Conservation (phyloP, 805 yeast genomes). For the Metschnikowia kofuensis region DNA sequence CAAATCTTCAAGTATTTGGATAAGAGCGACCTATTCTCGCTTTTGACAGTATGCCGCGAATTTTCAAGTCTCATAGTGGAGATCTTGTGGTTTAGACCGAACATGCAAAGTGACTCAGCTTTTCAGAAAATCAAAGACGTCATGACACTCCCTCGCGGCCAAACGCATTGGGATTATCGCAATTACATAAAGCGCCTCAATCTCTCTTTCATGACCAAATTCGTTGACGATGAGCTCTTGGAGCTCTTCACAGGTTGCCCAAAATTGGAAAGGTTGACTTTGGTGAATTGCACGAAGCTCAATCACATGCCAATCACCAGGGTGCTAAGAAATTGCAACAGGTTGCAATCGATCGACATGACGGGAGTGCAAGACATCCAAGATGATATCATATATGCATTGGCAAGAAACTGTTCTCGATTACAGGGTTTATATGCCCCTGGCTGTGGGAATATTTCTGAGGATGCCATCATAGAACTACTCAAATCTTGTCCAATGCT, state of each 20-base stretch:
- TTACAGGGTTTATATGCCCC: conserved; percentile 91
- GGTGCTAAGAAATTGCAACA: conserved; percentile 61
- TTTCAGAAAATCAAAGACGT: conserved; percentile 55
- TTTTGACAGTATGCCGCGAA: conserved; percentile 71
- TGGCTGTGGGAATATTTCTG: conserved; percentile 70
- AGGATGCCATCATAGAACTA: conserved; percentile 57
- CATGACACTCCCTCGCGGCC: conserved; percentile 44
- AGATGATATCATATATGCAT: conserved; percentile 65
- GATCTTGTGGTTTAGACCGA: conserved; percentile 85
- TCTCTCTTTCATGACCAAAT: conserved; percentile 66
- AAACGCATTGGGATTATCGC: conserved; percentile 65
- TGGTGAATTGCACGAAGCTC: conserved; percentile 73
- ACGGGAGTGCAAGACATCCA: conserved; percentile 66
- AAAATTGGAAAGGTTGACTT: conserved; percentile 79
- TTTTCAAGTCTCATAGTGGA: conserved; percentile 81
- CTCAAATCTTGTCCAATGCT: conserved; percentile 66
- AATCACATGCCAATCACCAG: conserved; percentile 58
- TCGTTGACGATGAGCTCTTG: conserved; percentile 64
- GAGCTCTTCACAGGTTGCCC: conserved; percentile 62
- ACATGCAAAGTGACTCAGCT: conserved; percentile 49
- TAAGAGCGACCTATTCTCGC: conserved; percentile 55
- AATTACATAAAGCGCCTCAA: conserved; percentile 75
- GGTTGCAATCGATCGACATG: conserved; percentile 81
- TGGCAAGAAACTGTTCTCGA: conserved; percentile 69
- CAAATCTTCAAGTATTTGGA: conserved; percentile 64